phyloP scores from a whole-genome alignment of 768 basidiomycete genomes.

The Mycena haematopus region DNA sequence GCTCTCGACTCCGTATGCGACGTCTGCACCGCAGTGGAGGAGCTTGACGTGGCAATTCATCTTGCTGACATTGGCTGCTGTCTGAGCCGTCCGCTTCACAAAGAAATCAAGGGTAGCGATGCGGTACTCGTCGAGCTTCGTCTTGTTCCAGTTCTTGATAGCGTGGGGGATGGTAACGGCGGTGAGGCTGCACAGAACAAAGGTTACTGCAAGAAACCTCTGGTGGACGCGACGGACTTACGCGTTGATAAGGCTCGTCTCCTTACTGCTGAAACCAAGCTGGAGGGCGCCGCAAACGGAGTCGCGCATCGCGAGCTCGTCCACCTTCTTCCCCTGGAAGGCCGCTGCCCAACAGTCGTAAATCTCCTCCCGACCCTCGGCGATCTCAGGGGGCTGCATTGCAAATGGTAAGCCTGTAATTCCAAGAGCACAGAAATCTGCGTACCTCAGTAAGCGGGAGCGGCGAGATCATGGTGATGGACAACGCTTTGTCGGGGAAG shows the following conservation, averaged over 20 bases:
- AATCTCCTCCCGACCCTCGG: conserved; percentile 37
- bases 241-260: conserved; percentile 27
- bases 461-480: conserved; percentile 46
- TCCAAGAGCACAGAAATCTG: not conserved
- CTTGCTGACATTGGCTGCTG: conserved; percentile 27
- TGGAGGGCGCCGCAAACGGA: conserved; percentile 27
- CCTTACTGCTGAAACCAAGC: conserved; percentile 27
- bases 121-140: conserved; percentile 11
- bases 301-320: conserved; percentile 25
- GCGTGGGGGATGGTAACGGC: conserved; percentile 17
- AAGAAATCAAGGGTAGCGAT: conserved; percentile 31
- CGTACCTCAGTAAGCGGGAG: conserved; percentile 41
- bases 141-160: conserved; percentile 27
- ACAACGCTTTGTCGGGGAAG: conserved; percentile 40
- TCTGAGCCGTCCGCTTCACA: conserved; percentile 19
- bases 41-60: conserved; percentile 33
- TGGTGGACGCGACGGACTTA: not conserved
- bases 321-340: conserved; percentile 26
- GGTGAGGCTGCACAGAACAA: conserved; percentile 10
- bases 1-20: conserved; percentile 30
- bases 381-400: conserved; percentile 37
- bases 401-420: not conserved
- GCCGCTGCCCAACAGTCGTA: conserved; percentile 34
- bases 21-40: conserved; percentile 35
- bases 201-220: not conserved